Evolutionary conservation across 768 basidiomycete genomes (phyloP), one percentile per base, ranked within the genome.

Genomic region (Boletus subcaerulescens): DNA sequence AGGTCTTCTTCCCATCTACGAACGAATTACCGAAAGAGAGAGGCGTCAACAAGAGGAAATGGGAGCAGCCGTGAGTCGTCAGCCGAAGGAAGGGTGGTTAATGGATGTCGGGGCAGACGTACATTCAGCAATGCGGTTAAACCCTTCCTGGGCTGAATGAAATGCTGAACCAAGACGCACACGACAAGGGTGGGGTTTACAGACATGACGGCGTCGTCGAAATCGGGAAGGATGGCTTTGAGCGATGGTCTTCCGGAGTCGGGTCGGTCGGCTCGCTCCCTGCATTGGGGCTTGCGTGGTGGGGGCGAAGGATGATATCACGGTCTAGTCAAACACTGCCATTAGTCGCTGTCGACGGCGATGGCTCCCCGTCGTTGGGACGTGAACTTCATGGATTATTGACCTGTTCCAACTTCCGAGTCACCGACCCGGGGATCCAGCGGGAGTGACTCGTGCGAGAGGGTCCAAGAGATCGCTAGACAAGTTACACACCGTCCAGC

Each of bases 1-100:
- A 81, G 0, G 90, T 92, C 71, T 85, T 88, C 74, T 89, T 91
- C 4, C 91, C n/a, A n/a, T n/a, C n/a, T n/a, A n/a, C n/a, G n/a
- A n/a, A n/a, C n/a, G n/a, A n/a, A n/a, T n/a, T n/a, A n/a, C n/a
- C 26, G 4, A 18, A 14, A 6, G n/a, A 13, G 12, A 5, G n/a
- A 3, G 20, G 12, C 14, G 36, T 26, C 5, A 31, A 17, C 11
- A 41, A 26, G 6, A 26, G 1, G 14, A 1, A 5, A 13, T 10
- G 15, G n/a, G 13, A 26, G 20, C 8, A 31, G 10, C 9, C 5
- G 15, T 15, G n/a, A 18, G 35, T 13, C 10, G 47, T 46, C 22
- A 39, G n/a, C 8, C 17, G 32, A 46, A 38, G 40, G 20, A 29
- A 9, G 32, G 26, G n/a, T 0, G 32, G 39, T 39, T 15, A 26